phyloP scores from a whole-genome alignment of 768 basidiomycete genomes.

The Rhizopogon vulgaris region DNA sequence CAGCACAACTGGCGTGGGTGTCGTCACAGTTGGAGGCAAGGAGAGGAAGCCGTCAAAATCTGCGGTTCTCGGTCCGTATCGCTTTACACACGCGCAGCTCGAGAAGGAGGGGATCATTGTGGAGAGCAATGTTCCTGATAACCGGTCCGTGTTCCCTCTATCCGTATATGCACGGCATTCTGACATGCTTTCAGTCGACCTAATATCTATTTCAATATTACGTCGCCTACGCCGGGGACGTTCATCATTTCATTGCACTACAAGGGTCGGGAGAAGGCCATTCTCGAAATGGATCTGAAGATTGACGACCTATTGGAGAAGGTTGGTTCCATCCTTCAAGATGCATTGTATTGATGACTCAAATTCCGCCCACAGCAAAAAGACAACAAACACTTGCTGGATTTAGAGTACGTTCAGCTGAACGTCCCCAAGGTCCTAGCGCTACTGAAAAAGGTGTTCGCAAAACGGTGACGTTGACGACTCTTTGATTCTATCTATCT shows the following conservation, averaged over 20 bases:
- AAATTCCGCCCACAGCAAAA: constrained; percentile 70
- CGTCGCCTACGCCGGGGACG: constrained; percentile 94
- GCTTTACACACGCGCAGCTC: constrained; percentile 95
- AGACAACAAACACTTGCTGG: constrained; percentile 93
- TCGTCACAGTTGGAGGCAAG: constrained; percentile 93
- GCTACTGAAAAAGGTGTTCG: constrained; percentile 90
- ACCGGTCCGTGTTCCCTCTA: constrained; percentile 51
- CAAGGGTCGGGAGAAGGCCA: constrained; percentile 97
- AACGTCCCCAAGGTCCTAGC: constrained; percentile 94
- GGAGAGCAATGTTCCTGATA: constrained; percentile 98
- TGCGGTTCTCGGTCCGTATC: constrained; percentile 87
- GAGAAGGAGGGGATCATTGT: constrained; percentile 99
- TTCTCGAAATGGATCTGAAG: constrained; percentile 99
- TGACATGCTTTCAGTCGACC: constrained; percentile 59
- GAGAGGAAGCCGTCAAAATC: constrained; percentile 90
- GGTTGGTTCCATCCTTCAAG: constrained; percentile 38
- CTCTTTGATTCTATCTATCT: constrained; percentile 8
- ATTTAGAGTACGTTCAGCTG: constrained; percentile 95
- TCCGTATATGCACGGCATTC: neutral
- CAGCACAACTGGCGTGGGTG: constrained; percentile 82
- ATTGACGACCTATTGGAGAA: constrained; percentile 97
- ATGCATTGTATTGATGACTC: constrained; percentile 6
- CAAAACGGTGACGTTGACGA: constrained; percentile 57
- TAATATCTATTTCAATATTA: constrained; percentile 99
- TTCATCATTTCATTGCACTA: constrained; percentile 99